Percentiles rank a stretch among this genome's conserved stretches.
Evolutionary conservation across 331 rosid genomes (phyloP).

Genomic region (Spiraea crenata): DNA sequence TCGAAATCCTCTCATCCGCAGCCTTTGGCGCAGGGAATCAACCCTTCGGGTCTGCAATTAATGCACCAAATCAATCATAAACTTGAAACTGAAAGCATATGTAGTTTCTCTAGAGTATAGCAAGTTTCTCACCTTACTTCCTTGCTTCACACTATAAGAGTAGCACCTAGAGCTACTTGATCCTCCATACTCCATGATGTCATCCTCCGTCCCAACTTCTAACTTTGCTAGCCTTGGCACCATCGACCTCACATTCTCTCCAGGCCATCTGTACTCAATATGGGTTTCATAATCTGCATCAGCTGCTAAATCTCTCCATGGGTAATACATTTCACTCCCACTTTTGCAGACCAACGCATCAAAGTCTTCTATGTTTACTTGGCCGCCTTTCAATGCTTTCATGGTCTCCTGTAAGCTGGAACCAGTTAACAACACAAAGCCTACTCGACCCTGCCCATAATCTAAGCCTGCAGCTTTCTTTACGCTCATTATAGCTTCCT

Average conservation of each 20-base stretch:
- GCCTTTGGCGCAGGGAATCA: constrained; percentile 61
- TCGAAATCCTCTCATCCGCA: constrained; percentile 83
- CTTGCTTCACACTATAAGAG: constrained; percentile 53
- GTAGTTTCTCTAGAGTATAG: constrained; percentile 12
- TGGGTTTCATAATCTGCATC: constrained; percentile 75
- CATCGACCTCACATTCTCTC: constrained; percentile 64
- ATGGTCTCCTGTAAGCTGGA: constrained; percentile 58
- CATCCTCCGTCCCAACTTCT: constrained; percentile 52
- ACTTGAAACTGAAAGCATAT: background rate
- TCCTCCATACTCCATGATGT: constrained; percentile 43
- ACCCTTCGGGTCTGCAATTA: constrained; percentile 45
- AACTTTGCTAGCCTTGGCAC: constrained; percentile 56
- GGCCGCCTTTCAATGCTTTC: constrained; percentile 46
- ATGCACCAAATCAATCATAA: constrained; percentile 16
- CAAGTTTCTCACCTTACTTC: constrained; percentile 44
- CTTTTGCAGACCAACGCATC: constrained; percentile 71
- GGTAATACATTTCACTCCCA: constrained; percentile 80
- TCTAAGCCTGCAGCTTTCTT: constrained; percentile 43
- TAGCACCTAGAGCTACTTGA: constrained; percentile 60
- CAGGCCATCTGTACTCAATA: constrained; percentile 70
- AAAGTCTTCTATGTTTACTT: constrained; percentile 57
- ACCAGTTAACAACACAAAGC: constrained; percentile 56
- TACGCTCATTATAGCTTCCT: constrained; percentile 36
- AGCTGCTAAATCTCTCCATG: constrained; percentile 64
- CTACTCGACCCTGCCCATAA: constrained; percentile 47